These are phyloP conservation scores for Leccinum pachyderme DNA, from an alignment of 1,284 basidiomycete species.

Conservation along the genomic window DNA sequence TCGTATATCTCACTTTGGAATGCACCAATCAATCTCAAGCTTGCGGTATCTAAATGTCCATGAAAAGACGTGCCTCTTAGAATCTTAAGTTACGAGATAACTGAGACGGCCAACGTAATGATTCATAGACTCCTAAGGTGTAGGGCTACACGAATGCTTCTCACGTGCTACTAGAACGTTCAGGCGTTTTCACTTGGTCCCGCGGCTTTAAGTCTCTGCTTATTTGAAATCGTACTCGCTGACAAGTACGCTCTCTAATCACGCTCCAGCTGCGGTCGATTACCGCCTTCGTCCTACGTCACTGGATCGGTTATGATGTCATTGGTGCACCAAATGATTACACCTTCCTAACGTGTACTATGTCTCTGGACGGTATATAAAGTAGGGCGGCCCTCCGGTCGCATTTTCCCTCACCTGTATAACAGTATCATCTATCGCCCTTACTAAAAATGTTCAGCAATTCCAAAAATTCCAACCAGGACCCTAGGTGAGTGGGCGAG, in stretches of 20 bases:
- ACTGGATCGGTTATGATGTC: slow-evolving; percentile 30
- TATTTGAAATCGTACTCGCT: too few species aligned
- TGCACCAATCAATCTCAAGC: not conserved
- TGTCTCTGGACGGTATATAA: slow-evolving; percentile 27
- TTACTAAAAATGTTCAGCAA: slow-evolving; percentile 9
- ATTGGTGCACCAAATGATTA: slow-evolving; percentile 15
- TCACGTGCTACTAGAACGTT: too few species aligned
- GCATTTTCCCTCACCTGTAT: slow-evolving; percentile 1
- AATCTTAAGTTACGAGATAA: too few species aligned
- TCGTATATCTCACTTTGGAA: not conserved
- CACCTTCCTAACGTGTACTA: slow-evolving; percentile 33
- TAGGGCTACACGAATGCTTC: too few species aligned
- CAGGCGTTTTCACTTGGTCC: too few species aligned
- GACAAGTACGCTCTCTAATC: slow-evolving; percentile 4
- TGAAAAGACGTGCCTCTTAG: not conserved
- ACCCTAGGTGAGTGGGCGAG: slow-evolving; percentile 27
- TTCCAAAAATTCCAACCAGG: slow-evolving; percentile 21
- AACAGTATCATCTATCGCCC: not conserved
- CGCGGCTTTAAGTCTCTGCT: not conserved
- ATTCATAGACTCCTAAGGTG: too few species aligned
- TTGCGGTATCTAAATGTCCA: not conserved
- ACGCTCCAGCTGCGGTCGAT: slow-evolving; percentile 10
- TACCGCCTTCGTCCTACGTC: slow-evolving; percentile 18
- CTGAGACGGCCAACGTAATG: too few species aligned
- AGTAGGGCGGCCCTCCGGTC: slow-evolving; percentile 7